These are phyloP conservation scores for Moricandia arvensis DNA, from an alignment of 345 rosid species.

Conservation along the genomic window DNA sequence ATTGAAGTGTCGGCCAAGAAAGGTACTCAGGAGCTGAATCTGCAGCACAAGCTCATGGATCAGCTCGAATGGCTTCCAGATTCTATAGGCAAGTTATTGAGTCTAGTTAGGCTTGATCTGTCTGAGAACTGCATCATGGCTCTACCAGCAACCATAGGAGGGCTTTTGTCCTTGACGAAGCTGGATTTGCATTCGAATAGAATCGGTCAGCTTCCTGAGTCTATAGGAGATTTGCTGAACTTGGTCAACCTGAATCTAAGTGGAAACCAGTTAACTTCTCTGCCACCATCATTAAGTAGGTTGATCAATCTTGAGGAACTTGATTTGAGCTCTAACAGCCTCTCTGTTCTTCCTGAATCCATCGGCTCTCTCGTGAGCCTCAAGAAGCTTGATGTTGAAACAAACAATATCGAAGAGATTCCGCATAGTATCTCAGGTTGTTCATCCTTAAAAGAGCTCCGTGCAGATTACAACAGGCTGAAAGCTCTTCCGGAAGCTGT, in stretches of 20 bases:
- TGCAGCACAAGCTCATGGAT: slow-evolving; percentile 79
- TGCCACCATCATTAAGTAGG: slow-evolving; percentile 63
- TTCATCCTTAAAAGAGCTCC: slow-evolving; percentile 67
- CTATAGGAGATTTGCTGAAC: slow-evolving; percentile 70
- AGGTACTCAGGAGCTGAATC: slow-evolving; percentile 74
- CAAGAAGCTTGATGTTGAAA: slow-evolving; percentile 70
- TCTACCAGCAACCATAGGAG: slow-evolving; percentile 68
- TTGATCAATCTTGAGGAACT: slow-evolving; percentile 77
- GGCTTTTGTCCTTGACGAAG: slow-evolving; percentile 66
- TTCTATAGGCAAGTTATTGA: slow-evolving; percentile 79
- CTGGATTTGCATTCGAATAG: slow-evolving; percentile 84
- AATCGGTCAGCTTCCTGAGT: slow-evolving; percentile 67
- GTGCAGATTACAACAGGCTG: slow-evolving; percentile 83
- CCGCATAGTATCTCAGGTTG: slow-evolving; percentile 79
- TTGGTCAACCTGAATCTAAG: slow-evolving; percentile 66
- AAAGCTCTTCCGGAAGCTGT: slow-evolving; percentile 98
- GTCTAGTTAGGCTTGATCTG: slow-evolving; percentile 66
- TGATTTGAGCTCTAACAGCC: slow-evolving; percentile 81
- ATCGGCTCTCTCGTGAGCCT: slow-evolving; percentile 70
- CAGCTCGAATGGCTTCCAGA: slow-evolving; percentile 94
- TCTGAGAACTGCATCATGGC: slow-evolving; percentile 77
- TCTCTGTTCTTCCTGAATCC: slow-evolving; percentile 60
- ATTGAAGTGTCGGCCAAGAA: slow-evolving; percentile 87
- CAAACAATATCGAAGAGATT: slow-evolving; percentile 82
- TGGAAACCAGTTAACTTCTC: slow-evolving; percentile 69